Base-by-base conservation (phyloP, 2,329 filamentous ascomycete genomes). In the Aureobasidium melanogenum region DNA sequence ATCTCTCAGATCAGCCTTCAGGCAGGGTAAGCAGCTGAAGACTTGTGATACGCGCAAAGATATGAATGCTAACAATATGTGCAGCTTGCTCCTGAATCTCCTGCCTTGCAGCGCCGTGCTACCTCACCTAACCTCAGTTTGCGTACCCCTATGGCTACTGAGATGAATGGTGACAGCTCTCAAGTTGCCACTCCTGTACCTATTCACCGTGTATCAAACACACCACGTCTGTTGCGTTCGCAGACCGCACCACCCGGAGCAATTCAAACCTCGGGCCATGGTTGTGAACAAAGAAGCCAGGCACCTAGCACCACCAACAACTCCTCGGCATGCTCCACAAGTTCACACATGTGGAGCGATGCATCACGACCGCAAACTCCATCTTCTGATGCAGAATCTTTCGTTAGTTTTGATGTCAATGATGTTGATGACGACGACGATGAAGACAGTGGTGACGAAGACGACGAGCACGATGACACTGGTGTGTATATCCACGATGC, bases 291-390 rank as follows among this genome's bases (percentile, higher is more conserved):
- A 54, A 54, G 63, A 48, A 44, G 54, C 32, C 26, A 26, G 26
- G 51, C 44, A 10, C 44, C 19, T 26, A 61, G 34, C 26, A 50
- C 59, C 30, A 47, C 39, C n/a, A 65, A 52, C 55, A 60, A 44
- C 14, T 60, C 62, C 19, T 61, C 62, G 17, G 62, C 48, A 10
- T 52, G 55, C 41, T 60, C 57, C 38, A 61, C 60, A 62, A 41
- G 66, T n/a, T 68, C 66, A n/a, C 63, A 63, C 7, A 55, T 61
- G 24, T 67, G 66, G 66, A 68, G 64, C 56, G 69, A 70, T 43
- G 63, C 64, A 41, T 69, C 67, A 4, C 65, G 68, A 4, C 69
- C 69, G 1, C 62, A 67, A 4, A 72, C 69, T 1, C 70, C 70
- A 9, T 39, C 56, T 22, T 52, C 55, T 19, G 63, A 63, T 24